phyloP scores from a whole-genome alignment of 257 asterid genomes.

The Paraleonurus japonicus region DNA sequence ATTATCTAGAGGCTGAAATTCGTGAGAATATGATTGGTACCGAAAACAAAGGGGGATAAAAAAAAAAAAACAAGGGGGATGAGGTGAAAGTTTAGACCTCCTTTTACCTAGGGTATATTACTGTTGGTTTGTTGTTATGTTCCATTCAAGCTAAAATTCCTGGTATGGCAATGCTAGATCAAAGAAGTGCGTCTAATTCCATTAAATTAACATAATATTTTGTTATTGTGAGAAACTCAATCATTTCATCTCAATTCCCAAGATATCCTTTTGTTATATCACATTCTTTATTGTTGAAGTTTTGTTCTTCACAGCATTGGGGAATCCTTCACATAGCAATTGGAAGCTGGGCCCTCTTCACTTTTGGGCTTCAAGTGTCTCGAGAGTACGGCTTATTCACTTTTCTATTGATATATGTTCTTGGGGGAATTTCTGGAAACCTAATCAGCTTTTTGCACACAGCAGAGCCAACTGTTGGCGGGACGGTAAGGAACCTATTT shows the following conservation, averaged over 20 bases:
- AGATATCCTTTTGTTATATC: background rate
- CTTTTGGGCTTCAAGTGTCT: constrained; percentile 65
- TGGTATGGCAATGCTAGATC: background rate
- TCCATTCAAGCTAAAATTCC: background rate
- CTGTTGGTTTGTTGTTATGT: background rate
- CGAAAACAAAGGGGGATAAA: background rate
- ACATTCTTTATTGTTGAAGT: background rate
- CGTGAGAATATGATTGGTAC: background rate
- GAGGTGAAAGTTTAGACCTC: background rate
- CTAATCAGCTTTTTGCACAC: constrained; percentile 79
- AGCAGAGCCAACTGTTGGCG: constrained; percentile 74
- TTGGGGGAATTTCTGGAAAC: constrained; percentile 83
- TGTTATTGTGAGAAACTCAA: background rate
- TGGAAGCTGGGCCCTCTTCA: constrained; percentile 68
- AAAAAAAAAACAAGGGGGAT: no score
- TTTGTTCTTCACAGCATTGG: constrained; percentile 57
- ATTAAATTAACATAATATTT: background rate
- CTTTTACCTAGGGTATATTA: background rate
- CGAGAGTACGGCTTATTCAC: constrained; percentile 58
- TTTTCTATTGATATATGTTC: constrained; percentile 64
- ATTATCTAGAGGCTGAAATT: background rate
- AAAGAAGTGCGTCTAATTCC: background rate
- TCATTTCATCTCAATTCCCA: background rate
- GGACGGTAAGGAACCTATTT: constrained; percentile 51
- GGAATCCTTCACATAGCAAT: constrained; percentile 67